Conservation (phyloP, 257 asterid genomes). For the Perilla frutescens region DNA sequence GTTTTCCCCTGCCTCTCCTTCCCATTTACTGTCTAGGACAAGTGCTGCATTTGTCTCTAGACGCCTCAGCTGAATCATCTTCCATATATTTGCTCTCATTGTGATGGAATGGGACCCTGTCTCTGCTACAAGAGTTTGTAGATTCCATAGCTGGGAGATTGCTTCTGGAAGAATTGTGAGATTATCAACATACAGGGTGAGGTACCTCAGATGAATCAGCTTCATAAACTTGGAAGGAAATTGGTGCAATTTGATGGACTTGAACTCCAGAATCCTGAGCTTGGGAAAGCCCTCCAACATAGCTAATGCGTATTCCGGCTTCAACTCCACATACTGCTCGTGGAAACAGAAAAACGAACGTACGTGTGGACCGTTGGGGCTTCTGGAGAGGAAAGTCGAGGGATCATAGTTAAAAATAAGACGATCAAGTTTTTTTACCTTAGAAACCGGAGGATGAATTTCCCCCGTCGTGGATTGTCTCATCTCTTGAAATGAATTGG, state of each 20-base stretch:
- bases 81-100: slow-evolving; percentile 43
- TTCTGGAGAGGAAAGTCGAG: slow-evolving; percentile 26
- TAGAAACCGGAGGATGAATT: slow-evolving; percentile 20
- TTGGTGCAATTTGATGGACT: slow-evolving; percentile 35
- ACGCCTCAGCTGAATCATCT: slow-evolving; percentile 36
- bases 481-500: slow-evolving; percentile 27
- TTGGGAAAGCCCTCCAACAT: slow-evolving; percentile 44
- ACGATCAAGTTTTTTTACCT: slow-evolving; percentile 44
- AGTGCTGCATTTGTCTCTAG: slow-evolving; percentile 18
- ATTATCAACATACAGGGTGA: slow-evolving; percentile 37
- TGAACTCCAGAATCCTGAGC: slow-evolving; percentile 47
- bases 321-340: slow-evolving; percentile 9
- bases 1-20: not conserved
- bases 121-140: slow-evolving; percentile 43
- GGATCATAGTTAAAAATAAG: slow-evolving; percentile 49
- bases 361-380: slow-evolving; percentile 35
- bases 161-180: slow-evolving; percentile 36
- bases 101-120: slow-evolving; percentile 30
- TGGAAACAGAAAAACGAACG: slow-evolving; percentile 50
- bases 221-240: slow-evolving; percentile 37
- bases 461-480: slow-evolving; percentile 23
- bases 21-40: not conserved
- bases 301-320: not conserved
- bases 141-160: slow-evolving; percentile 42
- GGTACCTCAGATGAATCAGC: slow-evolving; percentile 51